Percentiles rank a stretch among this genome's conserved stretches.
Conservation (phyloP, 768 basidiomycete genomes). For the Phanerodontia chrysosporium region DNA sequence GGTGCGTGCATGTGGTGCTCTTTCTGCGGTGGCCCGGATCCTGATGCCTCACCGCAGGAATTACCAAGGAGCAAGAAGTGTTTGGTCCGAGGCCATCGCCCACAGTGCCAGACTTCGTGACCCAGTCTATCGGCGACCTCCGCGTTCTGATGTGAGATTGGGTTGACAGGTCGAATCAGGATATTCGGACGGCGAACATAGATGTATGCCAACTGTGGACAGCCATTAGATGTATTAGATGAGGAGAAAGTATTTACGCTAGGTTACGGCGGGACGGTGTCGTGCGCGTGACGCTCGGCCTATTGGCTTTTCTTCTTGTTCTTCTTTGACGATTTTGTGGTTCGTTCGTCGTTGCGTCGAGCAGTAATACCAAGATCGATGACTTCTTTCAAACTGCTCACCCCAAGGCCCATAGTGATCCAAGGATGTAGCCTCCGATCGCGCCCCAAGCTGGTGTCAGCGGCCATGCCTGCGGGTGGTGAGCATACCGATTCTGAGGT, state of each 20-base stretch:
- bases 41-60: constrained; percentile 44
- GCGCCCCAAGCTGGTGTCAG: constrained; percentile 73
- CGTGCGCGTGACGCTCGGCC: neutral
- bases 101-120: constrained; percentile 80
- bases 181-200: neutral
- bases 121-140: constrained; percentile 79
- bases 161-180: neutral
- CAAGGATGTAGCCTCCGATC: constrained; percentile 60
- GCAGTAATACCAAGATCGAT: constrained; percentile 17
- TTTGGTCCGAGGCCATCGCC: constrained; percentile 64
- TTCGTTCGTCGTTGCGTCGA: neutral
- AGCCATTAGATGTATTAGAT: neutral
- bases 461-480: constrained; percentile 64
- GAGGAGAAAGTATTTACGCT: neutral
- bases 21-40: neutral
- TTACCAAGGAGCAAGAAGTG: constrained; percentile 72
- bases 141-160: constrained; percentile 23
- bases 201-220: neutral
- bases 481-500: constrained; percentile 6
- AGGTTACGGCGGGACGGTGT: neutral
- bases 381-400: constrained; percentile 31
- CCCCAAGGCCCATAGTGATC: constrained; percentile 51
- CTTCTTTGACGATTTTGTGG: neutral
- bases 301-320: constrained; percentile 8
- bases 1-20: constrained; percentile 40